Evolutionary conservation across 371 early-diverging fungal species (phyloP).

Genomic region (Actinomucor elegans): DNA sequence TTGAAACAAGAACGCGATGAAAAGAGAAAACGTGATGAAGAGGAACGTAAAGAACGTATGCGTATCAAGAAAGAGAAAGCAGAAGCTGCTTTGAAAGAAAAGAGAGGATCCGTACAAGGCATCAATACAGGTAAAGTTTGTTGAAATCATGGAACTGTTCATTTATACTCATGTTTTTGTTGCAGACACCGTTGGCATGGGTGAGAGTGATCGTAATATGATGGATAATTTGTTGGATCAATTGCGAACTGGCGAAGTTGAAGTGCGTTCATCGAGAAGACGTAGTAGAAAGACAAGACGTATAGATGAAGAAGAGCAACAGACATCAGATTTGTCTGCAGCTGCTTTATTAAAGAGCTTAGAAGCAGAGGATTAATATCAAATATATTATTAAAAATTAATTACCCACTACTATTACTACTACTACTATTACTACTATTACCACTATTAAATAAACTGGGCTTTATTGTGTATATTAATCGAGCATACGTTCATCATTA

Average conservation of each 20-base stretch:
- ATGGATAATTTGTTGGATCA: conserved; percentile 37
- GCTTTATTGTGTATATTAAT: too few species aligned
- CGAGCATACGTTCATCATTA: too few species aligned
- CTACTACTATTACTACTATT: too few species aligned
- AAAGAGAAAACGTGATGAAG: conserved; percentile 35
- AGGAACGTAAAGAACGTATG: conserved; percentile 31
- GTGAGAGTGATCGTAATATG: conserved; percentile 27
- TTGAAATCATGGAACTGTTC: too few species aligned
- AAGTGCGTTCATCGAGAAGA: conserved; percentile 21
- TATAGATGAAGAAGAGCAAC: neutral
- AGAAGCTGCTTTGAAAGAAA: conserved; percentile 19
- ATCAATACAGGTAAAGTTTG: conserved; percentile 23
- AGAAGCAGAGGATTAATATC: conserved; percentile 11
- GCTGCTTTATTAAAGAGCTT: conserved; percentile 20
- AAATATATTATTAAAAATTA: neutral
- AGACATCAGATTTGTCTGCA: conserved; percentile 14
- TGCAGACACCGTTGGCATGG: conserved; percentile 12
- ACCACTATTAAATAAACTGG: too few species aligned
- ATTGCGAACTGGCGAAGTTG: conserved; percentile 29
- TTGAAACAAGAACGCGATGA: conserved; percentile 40
- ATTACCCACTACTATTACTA: neutral
- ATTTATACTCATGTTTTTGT: too few species aligned
- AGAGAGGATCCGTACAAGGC: conserved; percentile 19
- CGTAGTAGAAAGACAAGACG: conserved; percentile 16
- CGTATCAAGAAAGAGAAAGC: conserved; percentile 29